Base-by-base conservation (phyloP, 1,139 yeast genomes). In the Geotrichum histeridarum region DNA sequence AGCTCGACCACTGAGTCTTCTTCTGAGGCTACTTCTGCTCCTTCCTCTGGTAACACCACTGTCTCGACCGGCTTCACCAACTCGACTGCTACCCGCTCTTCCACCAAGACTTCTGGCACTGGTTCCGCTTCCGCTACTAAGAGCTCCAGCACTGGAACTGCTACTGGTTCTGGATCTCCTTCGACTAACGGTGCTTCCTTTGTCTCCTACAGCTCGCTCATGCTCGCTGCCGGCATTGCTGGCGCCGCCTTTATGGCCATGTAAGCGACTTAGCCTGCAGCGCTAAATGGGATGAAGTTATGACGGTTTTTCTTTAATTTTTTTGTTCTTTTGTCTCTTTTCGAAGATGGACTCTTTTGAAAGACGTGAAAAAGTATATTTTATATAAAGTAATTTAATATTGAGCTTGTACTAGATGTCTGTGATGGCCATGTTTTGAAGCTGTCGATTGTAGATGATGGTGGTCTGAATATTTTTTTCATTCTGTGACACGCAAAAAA, bases 1-100 rank as follows among this genome's bases (percentile, higher is more conserved):
- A n/a, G n/a, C n/a, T 42, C 59, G 42, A 18, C 61, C 39, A 32
- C 61, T 30, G 42, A 64, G 36, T 55, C 61, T 53, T 58, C 61
- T 55, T 27, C 50, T 18, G 42, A 57, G 17, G 41, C 54, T 33
- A 32, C 52, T 15, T 6, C 42, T 18, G 30, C 53, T 32, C 8
- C 46, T 15, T 37, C 48, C 17, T n/a, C 48, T 32, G 18, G 9
- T 4, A 11, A 37, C 35, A 2, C 51, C 15, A 32, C 51, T 22
- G n/a, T n/a, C n/a, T n/a, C n/a, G n/a, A 5, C 51, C 32, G 4
- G 14, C 31, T 7, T 38, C 32, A 22, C 43, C 39, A 22, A 14
- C 32, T 11, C 50, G n/a, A 15, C 51, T 14, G 30, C 44, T 36
- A 36, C 51, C 15, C 27, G 15, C 32, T 45, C 43, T 17, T 7